Percentiles rank a stretch among this genome's conserved stretches.
These are phyloP conservation scores for Xylariaceae sp. DNA, from an alignment of 2,329 filamentous ascomycete species.

Conservation along the genomic window DNA sequence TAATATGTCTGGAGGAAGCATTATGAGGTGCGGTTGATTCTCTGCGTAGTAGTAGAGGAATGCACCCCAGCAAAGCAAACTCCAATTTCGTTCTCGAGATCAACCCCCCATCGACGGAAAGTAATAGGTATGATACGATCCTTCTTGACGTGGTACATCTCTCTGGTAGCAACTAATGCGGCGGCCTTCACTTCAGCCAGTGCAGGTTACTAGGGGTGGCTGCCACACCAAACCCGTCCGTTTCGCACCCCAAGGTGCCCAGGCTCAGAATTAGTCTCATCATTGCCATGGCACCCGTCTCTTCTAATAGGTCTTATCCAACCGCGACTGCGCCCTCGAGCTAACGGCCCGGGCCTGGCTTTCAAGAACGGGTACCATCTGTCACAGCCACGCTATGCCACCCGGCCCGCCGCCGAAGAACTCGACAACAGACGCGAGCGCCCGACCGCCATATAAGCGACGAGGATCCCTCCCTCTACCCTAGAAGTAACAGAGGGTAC, in stretches of 20 bases:
- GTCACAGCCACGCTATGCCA: slow-evolving; percentile 13
- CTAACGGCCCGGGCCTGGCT: slow-evolving; percentile 11
- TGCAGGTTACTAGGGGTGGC: not conserved
- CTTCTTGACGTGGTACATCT: not conserved
- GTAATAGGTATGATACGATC: not conserved
- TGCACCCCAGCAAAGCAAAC: not conserved
- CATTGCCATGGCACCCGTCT: slow-evolving; percentile 1
- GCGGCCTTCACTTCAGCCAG: not conserved
- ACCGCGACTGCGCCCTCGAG: slow-evolving; percentile 12
- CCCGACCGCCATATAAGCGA: slow-evolving; percentile 5
- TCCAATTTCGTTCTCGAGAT: slow-evolving; percentile 7
- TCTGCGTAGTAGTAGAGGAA: not conserved
- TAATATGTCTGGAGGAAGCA: slow-evolving; percentile 1
- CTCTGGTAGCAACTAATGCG: not conserved
- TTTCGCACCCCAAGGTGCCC: slow-evolving; percentile 10
- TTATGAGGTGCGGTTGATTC: not conserved
- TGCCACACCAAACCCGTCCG: slow-evolving; percentile 4
- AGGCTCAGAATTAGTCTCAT: not conserved
- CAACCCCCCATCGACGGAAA: slow-evolving; percentile 3
- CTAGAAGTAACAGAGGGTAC: slow-evolving; percentile 5
- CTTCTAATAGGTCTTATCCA: slow-evolving; percentile 19
- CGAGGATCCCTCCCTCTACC: slow-evolving; percentile 7
- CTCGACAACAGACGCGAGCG: not conserved
- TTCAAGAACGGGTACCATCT: slow-evolving; percentile 6
- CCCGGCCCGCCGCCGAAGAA: not conserved